Conservation (phyloP, 371 early-diverging fungal species). For the Nosema muscidifuracis region DNA sequence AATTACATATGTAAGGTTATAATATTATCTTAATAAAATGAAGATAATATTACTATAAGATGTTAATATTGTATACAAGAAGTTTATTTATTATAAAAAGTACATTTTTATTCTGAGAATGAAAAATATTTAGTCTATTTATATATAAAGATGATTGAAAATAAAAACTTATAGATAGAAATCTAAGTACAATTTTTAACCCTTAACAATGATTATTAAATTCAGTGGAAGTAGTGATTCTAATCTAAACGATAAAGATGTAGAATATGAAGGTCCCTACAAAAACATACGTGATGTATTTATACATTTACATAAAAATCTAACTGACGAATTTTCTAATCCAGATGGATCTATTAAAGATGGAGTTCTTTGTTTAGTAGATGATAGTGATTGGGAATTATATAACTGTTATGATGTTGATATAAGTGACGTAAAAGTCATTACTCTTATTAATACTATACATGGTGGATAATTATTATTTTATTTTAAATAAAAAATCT, state of each 20-base stretch:
- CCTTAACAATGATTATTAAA: constrained; percentile 33
- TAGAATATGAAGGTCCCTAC: constrained; percentile 5
- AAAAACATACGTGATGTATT: constrained; percentile 21
- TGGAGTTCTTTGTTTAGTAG: constrained; percentile 40
- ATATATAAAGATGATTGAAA: no score
- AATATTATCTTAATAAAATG: no score
- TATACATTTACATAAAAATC: constrained; percentile 13
- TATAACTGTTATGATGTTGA: constrained; percentile 12
- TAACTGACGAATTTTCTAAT: constrained; percentile 20
- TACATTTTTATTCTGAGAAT: no score
- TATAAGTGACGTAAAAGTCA: neutral
- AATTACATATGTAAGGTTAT: no score
- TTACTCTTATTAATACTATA: constrained; percentile 41
- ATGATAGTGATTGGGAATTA: constrained; percentile 47
- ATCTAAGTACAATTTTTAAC: neutral
- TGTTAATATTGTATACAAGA: no score
- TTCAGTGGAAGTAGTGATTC: constrained; percentile 35
- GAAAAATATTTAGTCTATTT: no score
- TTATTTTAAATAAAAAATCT: neutral
- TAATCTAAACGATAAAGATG: constrained; percentile 14
- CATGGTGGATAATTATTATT: constrained; percentile 44
- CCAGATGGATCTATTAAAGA: constrained; percentile 14
- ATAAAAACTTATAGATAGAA: neutral
- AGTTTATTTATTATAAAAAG: no score
- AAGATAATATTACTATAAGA: no score